These are phyloP conservation scores for Solanum bulbocastanum DNA, from an alignment of 257 asterid species.

Conservation along the genomic window DNA sequence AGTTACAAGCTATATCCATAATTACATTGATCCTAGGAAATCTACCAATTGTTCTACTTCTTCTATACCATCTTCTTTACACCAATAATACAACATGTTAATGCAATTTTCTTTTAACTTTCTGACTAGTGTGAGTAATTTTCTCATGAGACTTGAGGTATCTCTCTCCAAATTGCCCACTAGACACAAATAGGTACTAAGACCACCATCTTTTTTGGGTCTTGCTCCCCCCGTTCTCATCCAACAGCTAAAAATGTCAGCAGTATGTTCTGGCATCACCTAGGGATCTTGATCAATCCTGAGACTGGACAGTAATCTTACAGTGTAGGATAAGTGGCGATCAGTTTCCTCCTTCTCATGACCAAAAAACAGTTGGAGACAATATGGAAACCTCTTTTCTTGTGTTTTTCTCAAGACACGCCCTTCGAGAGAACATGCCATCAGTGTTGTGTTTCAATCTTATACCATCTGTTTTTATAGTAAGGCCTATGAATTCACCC, in stretches of 20 bases:
- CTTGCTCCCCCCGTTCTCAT: not conserved
- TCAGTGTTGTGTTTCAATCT: no score
- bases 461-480: not conserved
- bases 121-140: not conserved
- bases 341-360: not conserved
- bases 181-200: not conserved
- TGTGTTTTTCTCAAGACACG: not conserved
- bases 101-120: not conserved
- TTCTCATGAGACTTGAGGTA: not conserved
- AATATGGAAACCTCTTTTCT: not conserved
- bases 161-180: no score
- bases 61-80: not conserved
- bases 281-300: not conserved
- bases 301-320: not conserved
- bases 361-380: not conserved
- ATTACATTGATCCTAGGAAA: not conserved
- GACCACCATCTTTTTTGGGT: not conserved
- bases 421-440: not conserved
- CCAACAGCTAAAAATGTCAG: not conserved
- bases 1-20: not conserved
- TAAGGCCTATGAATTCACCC: not conserved
- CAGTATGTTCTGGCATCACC: not conserved
- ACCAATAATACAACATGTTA: not conserved
- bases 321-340: not conserved
- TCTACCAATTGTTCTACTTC: not conserved